Base-by-base conservation (phyloP, 2,329 filamentous ascomycete species). In the Cytospora schulzeri region DNA sequence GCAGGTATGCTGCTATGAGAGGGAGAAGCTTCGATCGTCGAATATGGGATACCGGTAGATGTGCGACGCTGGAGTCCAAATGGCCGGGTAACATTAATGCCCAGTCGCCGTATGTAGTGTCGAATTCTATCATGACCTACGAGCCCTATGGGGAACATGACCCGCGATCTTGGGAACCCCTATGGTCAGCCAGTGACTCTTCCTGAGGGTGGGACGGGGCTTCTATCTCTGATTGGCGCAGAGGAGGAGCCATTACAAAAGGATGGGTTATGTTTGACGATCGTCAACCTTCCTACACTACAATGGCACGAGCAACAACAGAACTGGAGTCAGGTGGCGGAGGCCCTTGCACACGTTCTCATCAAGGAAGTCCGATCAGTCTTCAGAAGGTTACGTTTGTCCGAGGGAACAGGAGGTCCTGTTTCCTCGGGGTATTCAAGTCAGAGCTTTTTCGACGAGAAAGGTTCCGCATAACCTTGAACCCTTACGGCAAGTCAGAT, bases 231-330 rank as follows among this genome's bases (percentile, higher is more conserved):
- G 29, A 38, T 64, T 17, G 54, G 55, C 31, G 66, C 64, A n/a
- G 63, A 56, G 7, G 62, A 64, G 57, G 67, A 67, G 65, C 52
- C 67, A 12, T 45, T 68, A 57, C 63, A 67, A 19, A 62, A 60
- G 33, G 63, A 68, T 19, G 66, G 68, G 11, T 26, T 68, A 15
- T 68, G 67, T 52, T 63, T 67, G 38, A 63, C 68, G 56, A 63
- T 68, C 12, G 63, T 63, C 53, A 66, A 60, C 56, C 51, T 51
- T 17, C 67, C 67, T 28, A 57, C 45, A 1, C 54, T 66, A 14
- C 56, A 67, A 48, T 57, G 29, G 33, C 53, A 26, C 31, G 55
- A 17, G 14, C 60, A 15, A 28, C 57, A 52, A 29, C 38, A 15
- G 33, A 53, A n/a, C 35, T 59, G 19, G 50, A 50, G 28, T 59